Evolutionary conservation across 2,329 filamentous ascomycete genomes (phyloP).

Genomic region (Alternaria viburni): DNA sequence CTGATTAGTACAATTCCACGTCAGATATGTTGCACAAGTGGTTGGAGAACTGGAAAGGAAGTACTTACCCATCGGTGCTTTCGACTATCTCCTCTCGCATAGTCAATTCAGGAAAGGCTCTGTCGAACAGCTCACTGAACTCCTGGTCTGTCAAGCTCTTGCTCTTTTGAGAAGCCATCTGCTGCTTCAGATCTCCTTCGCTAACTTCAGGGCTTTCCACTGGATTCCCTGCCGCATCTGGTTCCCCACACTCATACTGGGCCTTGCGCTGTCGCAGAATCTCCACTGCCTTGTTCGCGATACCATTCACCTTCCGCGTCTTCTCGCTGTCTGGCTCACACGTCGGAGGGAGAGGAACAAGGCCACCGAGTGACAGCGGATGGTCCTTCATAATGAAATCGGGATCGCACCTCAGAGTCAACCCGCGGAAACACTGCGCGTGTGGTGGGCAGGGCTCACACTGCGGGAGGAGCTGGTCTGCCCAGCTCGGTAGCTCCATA

Average conservation of each 20-base stretch:
- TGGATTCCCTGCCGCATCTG: conserved; percentile 66
- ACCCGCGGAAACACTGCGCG: conserved; percentile 83
- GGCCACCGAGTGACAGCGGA: conserved; percentile 78
- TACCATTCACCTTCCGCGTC: conserved; percentile 81
- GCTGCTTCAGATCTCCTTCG: conserved; percentile 75
- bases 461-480: conserved; percentile 73
- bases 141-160: conserved; percentile 86
- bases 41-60: conserved; percentile 21
- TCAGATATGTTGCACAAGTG: conserved; percentile 37
- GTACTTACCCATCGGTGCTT: conserved; percentile 64
- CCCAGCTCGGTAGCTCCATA: conserved; percentile 74
- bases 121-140: conserved; percentile 86
- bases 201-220: conserved; percentile 70
- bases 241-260: conserved; percentile 86
- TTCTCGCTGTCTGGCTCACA: conserved; percentile 97
- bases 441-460: conserved; percentile 92
- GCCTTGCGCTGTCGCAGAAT: conserved; percentile 84
- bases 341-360: conserved; percentile 84
- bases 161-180: conserved; percentile 75
- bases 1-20: conserved; percentile 77
- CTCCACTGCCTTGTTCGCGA: conserved; percentile 87
- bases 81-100: conserved; percentile 66
- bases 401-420: conserved; percentile 79
- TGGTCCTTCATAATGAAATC: conserved; percentile 88
- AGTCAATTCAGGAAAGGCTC: conserved; percentile 74